phyloP scores from a whole-genome alignment of 2,329 filamentous ascomycete species.

The Lasiodiplodia gonubiensis region DNA sequence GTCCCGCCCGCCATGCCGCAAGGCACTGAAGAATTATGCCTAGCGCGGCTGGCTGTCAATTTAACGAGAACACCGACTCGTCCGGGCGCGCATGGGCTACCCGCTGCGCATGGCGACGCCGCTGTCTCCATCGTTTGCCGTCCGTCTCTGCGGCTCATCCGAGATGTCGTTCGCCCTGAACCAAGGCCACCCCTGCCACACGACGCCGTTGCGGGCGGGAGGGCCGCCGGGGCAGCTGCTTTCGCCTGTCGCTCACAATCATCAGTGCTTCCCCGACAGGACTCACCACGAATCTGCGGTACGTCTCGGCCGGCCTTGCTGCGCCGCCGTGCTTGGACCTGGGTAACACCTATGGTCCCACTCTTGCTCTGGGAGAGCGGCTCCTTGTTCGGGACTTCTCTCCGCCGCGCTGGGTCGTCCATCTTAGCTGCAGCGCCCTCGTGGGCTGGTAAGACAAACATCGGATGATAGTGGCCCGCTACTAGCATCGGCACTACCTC shows the following conservation, averaged over 20 bases:
- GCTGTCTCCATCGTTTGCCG: slow-evolving; percentile 11
- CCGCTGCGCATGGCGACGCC: slow-evolving; percentile 7
- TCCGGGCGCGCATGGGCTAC: slow-evolving; percentile 12
- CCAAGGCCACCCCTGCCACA: slow-evolving; percentile 11
- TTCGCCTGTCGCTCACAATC: slow-evolving; percentile 11
- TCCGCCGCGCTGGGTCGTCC: background rate
- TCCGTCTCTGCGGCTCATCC: slow-evolving; percentile 13
- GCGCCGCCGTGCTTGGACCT: background rate
- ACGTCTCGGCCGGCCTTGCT: background rate
- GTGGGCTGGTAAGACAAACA: slow-evolving; percentile 8
- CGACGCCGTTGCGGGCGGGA: slow-evolving; percentile 14
- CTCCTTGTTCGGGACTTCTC: slow-evolving; percentile 11
- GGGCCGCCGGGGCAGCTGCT: slow-evolving; percentile 12
- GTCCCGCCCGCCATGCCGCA: slow-evolving; percentile 10
- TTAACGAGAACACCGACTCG: slow-evolving; percentile 13
- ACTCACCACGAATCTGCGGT: background rate
- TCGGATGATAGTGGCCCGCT: slow-evolving; percentile 5
- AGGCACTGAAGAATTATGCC: background rate
- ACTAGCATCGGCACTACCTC: slow-evolving; percentile 11
- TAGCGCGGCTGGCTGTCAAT: slow-evolving; percentile 16
- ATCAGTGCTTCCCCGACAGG: slow-evolving; percentile 6
- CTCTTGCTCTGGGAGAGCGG: background rate
- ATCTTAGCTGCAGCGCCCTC: slow-evolving; percentile 4
- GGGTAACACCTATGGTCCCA: slow-evolving; percentile 4
- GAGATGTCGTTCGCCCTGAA: slow-evolving; percentile 10